Evolutionary conservation across 2,329 filamentous ascomycete species (phyloP), one percentile per base, ranked within the genome.

Genomic region (Curvularia hawaiiensis): DNA sequence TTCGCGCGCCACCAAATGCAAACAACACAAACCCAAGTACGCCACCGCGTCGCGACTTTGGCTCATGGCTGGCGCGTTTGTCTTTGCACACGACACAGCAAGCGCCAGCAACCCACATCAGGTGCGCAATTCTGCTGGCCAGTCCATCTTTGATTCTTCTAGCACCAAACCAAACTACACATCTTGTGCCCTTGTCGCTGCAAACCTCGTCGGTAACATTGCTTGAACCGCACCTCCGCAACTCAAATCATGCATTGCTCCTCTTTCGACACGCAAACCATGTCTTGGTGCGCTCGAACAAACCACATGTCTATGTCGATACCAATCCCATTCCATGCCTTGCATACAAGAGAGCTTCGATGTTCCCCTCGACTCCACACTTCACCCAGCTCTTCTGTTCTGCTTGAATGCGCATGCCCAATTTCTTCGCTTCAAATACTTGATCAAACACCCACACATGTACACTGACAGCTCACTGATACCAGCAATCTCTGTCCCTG

Each of bases 1-100:
- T 28, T 48, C 30, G 51, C 51, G 54, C 54, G 41, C 26, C 26
- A 31, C 16, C 30, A 9, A 18, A 54, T 69, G 66, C 69, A 72
- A 73, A 73, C 70, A 70, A 67, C 65, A 63, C 70, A 72, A 73
- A 73, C 50, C n/a, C 31, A 24, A 9, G 28, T 11, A 31, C 64
- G 58, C 45, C 54, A 20, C 48, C 50, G 44, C 41, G 45, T 48
- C 60, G 56, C 55, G 58, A 63, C 31, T 59, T 50, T 55, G 53
- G 50, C 58, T 57, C 53, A 63, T 69, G 63, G 60, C 30, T 58
- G 50, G 63, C 61, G 22, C 56, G 61, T 61, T 58, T 66, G 63
- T 60, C 63, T 52, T 61, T 63, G 58, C 54, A 58, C 47, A 59
- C 57, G 60, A 64, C 63, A 70, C 63, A 71, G 70, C 70, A 72